Evolutionary conservation across 1,139 yeast species (phyloP).

Genomic region (Yamadazyma trypodendri): DNA sequence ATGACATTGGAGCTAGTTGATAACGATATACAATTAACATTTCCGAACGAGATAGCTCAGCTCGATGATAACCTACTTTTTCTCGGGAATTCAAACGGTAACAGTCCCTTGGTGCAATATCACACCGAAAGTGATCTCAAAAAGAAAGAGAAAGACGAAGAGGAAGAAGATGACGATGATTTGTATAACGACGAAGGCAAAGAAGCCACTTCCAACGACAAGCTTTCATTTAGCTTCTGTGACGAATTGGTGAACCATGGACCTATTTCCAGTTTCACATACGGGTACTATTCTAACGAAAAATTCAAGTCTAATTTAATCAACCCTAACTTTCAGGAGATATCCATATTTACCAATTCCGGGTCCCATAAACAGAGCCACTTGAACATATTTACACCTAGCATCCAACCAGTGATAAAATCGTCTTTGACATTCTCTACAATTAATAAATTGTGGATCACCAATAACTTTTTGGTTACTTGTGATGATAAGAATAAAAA

Average conservation of each 20-base stretch:
- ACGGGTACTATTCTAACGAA: constrained; percentile 62
- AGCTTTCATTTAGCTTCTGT: constrained; percentile 39
- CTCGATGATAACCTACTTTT: constrained; percentile 39
- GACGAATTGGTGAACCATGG: constrained; percentile 70
- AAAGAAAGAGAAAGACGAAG: constrained; percentile 10
- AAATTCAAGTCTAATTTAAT: constrained; percentile 57
- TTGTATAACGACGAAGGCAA: constrained; percentile 31
- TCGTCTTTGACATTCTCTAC: constrained; percentile 75
- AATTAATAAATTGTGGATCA: constrained; percentile 74
- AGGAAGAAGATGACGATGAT: constrained; percentile 22
- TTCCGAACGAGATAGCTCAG: constrained; percentile 34
- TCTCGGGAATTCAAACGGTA: constrained; percentile 34
- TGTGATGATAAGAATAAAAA: constrained; percentile 65
- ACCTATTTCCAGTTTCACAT: constrained; percentile 67
- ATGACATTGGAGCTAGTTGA: constrained; percentile 31
- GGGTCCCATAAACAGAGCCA: constrained; percentile 61
- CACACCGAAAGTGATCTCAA: constrained; percentile 21
- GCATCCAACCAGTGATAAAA: constrained; percentile 62
- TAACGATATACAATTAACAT: constrained; percentile 21
- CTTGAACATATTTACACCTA: constrained; percentile 60
- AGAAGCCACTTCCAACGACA: constrained; percentile 33
- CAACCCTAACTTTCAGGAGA: constrained; percentile 66
- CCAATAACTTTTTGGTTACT: constrained; percentile 63
- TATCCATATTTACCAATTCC: constrained; percentile 66
- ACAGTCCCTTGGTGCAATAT: constrained; percentile 35